Evolutionary conservation across 352 stramenopile species (phyloP), one percentile per base, ranked within the genome.

Genomic region (Phytophthora nicotianae): DNA sequence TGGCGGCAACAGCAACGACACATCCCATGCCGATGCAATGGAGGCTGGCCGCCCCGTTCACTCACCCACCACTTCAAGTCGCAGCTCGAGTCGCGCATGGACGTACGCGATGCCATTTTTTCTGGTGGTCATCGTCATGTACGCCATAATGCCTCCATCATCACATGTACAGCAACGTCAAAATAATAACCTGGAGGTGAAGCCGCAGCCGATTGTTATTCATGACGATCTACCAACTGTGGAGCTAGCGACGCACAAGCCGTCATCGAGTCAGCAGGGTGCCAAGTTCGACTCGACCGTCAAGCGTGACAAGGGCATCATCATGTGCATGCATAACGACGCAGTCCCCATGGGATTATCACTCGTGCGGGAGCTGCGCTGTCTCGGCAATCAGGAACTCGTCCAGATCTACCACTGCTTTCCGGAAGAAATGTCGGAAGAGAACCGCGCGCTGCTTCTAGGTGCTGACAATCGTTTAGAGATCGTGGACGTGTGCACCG

Each of bases 321-420:
- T 86, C 38, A 68, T 86, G 35, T 76, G 65, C 20, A 70, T 86
- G 32, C 67, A 81, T 60, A 68, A 86, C 38, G 59, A 56, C 17
- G 68, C 75, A 24, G 50, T 75, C 8, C 21, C 65, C 8, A 75
- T 86, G 62, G 77, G 74, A 2, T 16, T 79, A 7, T 81, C 74
- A 33, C 70, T 84, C 37, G 79, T 84, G 21, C 58, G 60, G 1
- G 74, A 86, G 40, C 49, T 86, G 23, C 77, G 77, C 19, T 82
- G 74, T 26, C 56, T 82, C 11, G 74, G 74, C 13, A 84, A 84
- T 46, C 48, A 61, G 9, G 72, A 84, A 52, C 55, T 79, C 16
- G 54, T 86, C 13, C 74, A 86, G 50, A 50, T 86, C 13, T 86
- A 84, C 51, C 72, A 81, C 57, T 86, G 77, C 62, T 67, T 83